phyloP scores from a whole-genome alignment of 805 yeast genomes.

The Candida nonsorbophila region DNA sequence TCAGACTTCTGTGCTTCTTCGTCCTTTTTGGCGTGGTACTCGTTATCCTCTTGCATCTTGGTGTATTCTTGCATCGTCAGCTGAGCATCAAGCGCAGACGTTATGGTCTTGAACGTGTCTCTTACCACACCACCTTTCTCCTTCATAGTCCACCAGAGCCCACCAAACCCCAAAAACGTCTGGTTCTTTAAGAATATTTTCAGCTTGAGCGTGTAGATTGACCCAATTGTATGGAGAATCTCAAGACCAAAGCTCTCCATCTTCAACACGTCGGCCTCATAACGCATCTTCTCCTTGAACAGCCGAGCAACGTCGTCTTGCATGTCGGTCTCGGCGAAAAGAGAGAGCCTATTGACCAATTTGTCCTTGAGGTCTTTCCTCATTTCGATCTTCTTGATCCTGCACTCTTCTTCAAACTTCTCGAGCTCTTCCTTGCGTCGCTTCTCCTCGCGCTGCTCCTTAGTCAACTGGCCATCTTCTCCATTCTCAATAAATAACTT shows the following conservation, averaged over 20 bases:
- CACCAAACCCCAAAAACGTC: conserved; percentile 59
- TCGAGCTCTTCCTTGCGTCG: conserved; percentile 49
- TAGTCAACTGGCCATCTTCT: conserved; percentile 23
- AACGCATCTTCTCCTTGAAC: conserved; percentile 59
- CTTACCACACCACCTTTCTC: conserved; percentile 71
- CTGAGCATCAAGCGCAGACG: conserved; percentile 76
- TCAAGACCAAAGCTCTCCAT: conserved; percentile 85
- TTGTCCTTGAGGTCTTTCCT: conserved; percentile 58
- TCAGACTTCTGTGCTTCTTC: conserved; percentile 11
- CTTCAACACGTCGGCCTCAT: conserved; percentile 79
- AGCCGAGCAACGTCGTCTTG: conserved; percentile 37
- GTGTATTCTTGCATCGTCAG: conserved; percentile 69
- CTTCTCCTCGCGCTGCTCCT: conserved; percentile 39
- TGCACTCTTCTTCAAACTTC: conserved; percentile 72
- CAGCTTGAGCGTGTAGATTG: conserved; percentile 61
- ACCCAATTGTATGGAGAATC: conserved; percentile 71
- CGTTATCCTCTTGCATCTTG: conserved; percentile 56
- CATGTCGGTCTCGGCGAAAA: conserved; percentile 40
- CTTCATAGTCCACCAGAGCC: conserved; percentile 61
- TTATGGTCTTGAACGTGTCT: conserved; percentile 66
- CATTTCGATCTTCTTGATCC: conserved; percentile 58
- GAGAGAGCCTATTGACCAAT: conserved; percentile 42
- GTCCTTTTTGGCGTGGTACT: conserved; percentile 31
- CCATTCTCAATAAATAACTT: conserved; percentile 4
- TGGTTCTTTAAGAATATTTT: conserved; percentile 62